phyloP scores from a whole-genome alignment of 495 filamentous ascomycete species.

The Podospora appendiculata region DNA sequence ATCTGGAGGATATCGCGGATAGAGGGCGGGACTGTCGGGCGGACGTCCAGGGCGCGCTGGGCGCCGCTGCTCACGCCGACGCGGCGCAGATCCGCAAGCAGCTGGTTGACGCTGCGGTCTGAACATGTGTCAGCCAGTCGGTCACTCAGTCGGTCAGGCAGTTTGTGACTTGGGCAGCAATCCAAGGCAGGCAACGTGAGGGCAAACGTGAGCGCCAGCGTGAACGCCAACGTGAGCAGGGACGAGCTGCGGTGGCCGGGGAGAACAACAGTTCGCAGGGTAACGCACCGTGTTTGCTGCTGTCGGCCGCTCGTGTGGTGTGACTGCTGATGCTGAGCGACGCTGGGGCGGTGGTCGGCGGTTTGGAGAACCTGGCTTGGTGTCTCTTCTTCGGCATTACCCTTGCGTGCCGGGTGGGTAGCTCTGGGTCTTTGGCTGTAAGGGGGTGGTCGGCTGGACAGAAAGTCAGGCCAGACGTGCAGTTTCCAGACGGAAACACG shows the following conservation, averaged over 20 bases:
- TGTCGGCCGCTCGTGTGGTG: slow-evolving; percentile 1
- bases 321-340: slow-evolving; percentile 23
- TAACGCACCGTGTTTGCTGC: slow-evolving; percentile 12
- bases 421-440: neutral
- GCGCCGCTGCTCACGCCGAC: slow-evolving; percentile 13
- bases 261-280: neutral
- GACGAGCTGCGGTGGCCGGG: neutral
- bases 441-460: neutral
- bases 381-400: slow-evolving; percentile 51
- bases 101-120: slow-evolving; percentile 39
- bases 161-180: no score
- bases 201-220: neutral
- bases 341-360: slow-evolving; percentile 41
- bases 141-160: no score
- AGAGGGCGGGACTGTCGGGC: slow-evolving; percentile 40
- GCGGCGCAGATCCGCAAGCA: slow-evolving; percentile 41
- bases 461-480: neutral
- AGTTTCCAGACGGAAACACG: neutral
- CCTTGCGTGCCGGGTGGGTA: neutral
- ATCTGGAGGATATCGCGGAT: slow-evolving; percentile 56
- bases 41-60: slow-evolving; percentile 11
- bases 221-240: no score
- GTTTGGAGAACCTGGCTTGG: slow-evolving; percentile 40
- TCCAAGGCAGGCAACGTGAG: neutral
- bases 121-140: neutral